Evolutionary conservation across 108 stramenopile species (phyloP), one percentile per base, ranked within the genome.

Genomic region (Nannochloropsis salina): DNA sequence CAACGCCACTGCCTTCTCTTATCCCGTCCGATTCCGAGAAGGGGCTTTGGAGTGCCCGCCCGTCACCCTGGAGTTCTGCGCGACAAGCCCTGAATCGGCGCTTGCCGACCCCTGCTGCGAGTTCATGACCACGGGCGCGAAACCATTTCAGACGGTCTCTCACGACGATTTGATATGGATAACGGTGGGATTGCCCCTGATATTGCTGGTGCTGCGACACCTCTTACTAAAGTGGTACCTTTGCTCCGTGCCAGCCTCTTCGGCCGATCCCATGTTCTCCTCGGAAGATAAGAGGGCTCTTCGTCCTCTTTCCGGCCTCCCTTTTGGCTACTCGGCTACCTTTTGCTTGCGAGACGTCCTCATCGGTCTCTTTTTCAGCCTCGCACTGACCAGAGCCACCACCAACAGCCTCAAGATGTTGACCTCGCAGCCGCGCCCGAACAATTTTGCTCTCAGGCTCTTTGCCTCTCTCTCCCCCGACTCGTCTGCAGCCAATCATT

Each of bases 401-500:
- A 74, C 61, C 6, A 74, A 74, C 61, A 74, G 61, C 61, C 61
- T 74, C 61, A 74, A 74, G n/a, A 74, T n/a, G 20, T 74, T n/a
- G 15, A n/a, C n/a, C 2, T 74, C 61, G 20, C 61, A 74, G 4
- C 61, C 61, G 15, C 3, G 61, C 1, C 61, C 61, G 20, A 74
- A 74, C 8, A 1, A 74, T n/a, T 74, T 74, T 74, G 61, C 61
- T 2, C 61, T 74, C 61, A 15, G 15, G 20, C 61, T 74, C 61
- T 74, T 74, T 8, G 61, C 61, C n/a, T 74, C 61, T n/a, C 8
- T 74, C 15, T 74, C 61, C 61, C 8, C 61, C n/a, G 15, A 15
- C 61, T 74, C 61, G 15, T 4, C 61, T n/a, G n/a, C 15, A 74
- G 61, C 61, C 15, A n/a, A 1, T n/a, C 61, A 74, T 74, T 74